Base-by-base conservation (phyloP, 306 rosid genomes). In the Glycyrrhiza uralensis region DNA sequence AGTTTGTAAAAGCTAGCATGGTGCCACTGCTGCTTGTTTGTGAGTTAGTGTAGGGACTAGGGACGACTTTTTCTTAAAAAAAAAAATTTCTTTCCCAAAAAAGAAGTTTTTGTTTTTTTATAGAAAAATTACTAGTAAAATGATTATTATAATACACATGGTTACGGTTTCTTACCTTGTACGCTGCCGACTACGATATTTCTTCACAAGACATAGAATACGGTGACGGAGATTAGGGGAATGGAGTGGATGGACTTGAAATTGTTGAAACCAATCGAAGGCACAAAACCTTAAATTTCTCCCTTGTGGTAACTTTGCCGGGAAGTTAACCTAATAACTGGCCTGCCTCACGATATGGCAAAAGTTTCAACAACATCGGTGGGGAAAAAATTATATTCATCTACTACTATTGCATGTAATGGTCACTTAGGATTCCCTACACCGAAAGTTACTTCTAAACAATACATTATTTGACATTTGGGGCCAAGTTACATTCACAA, bases 121-220 rank as follows among this genome's bases (percentile, higher is more conserved):
- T n/a, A n/a, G n/a, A n/a, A n/a, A n/a, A n/a, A n/a, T n/a, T n/a
- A n/a, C n/a, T n/a, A n/a, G n/a, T n/a, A n/a, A n/a, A n/a, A n/a
- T n/a, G n/a, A 58, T 51, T 68, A 6, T 33, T 72, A 42, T 78
- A 68, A 35, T 61, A n/a, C n/a, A 14, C 33, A 14, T 4, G 10
- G 60, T 70, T n/a, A 45, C 10, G 59, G 38, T 76, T 66, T 72
- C 81, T 74, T 66, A 54, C 47, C 41, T 66, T 66, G 60, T 85
- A 85, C 80, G 85, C 85, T 79, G 88, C 88, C 91, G 84, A 83
- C 84, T 85, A 77, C 73, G 81, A 76, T 13, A 19, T 76, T 70
- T 64, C 15, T 55, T 64, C 74, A 65, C 47, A 9, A 49, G 60
- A 75, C 36, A 24, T 69, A 56, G 44, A 80, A 81, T 46, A 76